Base-by-base conservation (phyloP, 139 green algal genomes). In the Chlamydomonas eustigma region DNA sequence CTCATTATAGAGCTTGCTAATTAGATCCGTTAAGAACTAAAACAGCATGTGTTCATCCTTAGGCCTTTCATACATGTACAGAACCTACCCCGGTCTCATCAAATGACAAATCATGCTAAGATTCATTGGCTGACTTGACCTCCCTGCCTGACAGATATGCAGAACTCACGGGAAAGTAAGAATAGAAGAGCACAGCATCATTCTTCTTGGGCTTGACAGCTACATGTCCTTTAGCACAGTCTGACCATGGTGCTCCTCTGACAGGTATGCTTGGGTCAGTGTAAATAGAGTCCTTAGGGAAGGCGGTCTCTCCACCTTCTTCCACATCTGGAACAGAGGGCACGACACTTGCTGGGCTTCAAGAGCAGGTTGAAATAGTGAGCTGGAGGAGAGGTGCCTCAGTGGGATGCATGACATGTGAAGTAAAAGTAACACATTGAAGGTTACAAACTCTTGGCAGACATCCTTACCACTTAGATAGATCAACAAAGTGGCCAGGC, bases 401-500 rank as follows among this genome's bases (percentile, higher is more conserved):
- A n/a, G n/a, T n/a, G n/a, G n/a, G n/a, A n/a, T n/a, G n/a, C n/a
- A n/a, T n/a, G n/a, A n/a, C n/a, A n/a, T n/a, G n/a, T n/a, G n/a
- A n/a, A n/a, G n/a, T n/a, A n/a, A n/a, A n/a, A n/a, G n/a, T n/a
- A n/a, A n/a, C n/a, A n/a, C n/a, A n/a, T n/a, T n/a, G n/a, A n/a
- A n/a, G n/a, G n/a, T n/a, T n/a, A n/a, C n/a, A n/a, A n/a, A n/a
- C n/a, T n/a, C n/a, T n/a, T n/a, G n/a, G n/a, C n/a, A n/a, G n/a
- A n/a, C n/a, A n/a, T n/a, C n/a, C n/a, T n/a, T 30, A 67, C 84
- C 82, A 6, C 81, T 79, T 32, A 94, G 77, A 79, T 93, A 94
- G 50, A 94, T 72, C 12, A 93, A 84, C 8, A 94, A 80, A 18
- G 91, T 94, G 28, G 82, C 82, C 31, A 85, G 64, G 31, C 85